Evolutionary conservation across 139 green algal genomes (phyloP).

Genomic region (Spirogloea muscicola): DNA sequence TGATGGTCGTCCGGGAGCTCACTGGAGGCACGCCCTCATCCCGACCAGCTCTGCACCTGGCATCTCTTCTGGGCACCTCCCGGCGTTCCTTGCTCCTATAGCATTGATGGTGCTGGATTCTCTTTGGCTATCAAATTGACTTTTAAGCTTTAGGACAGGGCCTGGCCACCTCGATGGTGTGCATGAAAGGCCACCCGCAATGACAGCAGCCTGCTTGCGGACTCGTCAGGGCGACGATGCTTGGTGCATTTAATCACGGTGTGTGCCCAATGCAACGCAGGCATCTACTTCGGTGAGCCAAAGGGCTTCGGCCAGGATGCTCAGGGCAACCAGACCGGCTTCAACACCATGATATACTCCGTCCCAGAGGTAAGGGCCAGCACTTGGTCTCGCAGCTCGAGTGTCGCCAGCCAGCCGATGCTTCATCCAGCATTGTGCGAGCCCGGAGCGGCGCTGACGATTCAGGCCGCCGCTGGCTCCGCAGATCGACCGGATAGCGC

Average conservation of each 20-base stretch:
- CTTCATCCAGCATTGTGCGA: neutral
- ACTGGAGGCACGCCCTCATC: conserved; percentile 67
- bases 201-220: too few species aligned
- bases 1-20: conserved; percentile 97
- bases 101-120: too few species aligned
- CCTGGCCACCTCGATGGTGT: too few species aligned
- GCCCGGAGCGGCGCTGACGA: conserved; percentile 80
- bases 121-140: too few species aligned
- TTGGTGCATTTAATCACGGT: too few species aligned
- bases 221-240: too few species aligned
- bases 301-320: conserved; percentile 78
- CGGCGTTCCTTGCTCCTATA: too few species aligned
- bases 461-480: too few species aligned
- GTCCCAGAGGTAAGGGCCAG: conserved; percentile 65
- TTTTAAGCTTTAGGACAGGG: too few species aligned
- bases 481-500: conserved; percentile 88
- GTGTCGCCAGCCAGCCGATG: neutral
- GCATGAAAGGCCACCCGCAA: too few species aligned
- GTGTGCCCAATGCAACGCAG: conserved; percentile 40
- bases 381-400: conserved; percentile 86
- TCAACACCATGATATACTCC: conserved; percentile 96
- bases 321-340: conserved; percentile 81
- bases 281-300: conserved; percentile 98
- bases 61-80: too few species aligned
- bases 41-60: too few species aligned